A percentile compares a stretch with the other conserved stretches of the same genome.
Conservation (phyloP, 2,329 filamentous ascomycete species). For the Harringtonia aguacate region DNA sequence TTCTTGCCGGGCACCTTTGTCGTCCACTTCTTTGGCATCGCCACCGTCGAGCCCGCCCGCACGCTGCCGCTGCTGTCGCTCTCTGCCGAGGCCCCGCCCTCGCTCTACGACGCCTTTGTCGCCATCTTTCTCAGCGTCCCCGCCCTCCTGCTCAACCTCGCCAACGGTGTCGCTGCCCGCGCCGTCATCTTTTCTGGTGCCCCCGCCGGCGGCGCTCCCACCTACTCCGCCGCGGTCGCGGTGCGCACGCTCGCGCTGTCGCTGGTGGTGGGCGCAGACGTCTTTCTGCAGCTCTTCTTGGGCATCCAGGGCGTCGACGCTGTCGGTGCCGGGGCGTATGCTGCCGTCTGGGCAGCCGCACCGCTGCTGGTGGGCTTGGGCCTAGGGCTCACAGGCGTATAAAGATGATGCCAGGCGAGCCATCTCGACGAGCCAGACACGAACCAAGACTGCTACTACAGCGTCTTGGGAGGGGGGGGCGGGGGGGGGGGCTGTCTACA, state of each 20-base stretch:
- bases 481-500: too few relatives aligned
- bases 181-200: conserved; percentile 62
- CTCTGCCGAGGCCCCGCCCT: conserved; percentile 31
- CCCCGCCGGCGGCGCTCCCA: conserved; percentile 16
- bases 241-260: conserved; percentile 51
- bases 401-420: too few relatives aligned
- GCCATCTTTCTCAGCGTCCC: conserved; percentile 43
- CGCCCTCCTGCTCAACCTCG: conserved; percentile 27
- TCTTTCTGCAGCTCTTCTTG: conserved; percentile 53
- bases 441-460: too few relatives aligned
- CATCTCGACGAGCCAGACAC: too few relatives aligned
- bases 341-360: conserved; percentile 62
- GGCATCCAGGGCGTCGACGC: conserved; percentile 61
- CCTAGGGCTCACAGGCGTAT: conserved; percentile 25
- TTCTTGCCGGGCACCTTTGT: conserved; percentile 65
- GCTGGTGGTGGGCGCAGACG: conserved; percentile 45
- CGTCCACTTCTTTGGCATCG: conserved; percentile 62
- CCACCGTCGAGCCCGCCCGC: conserved; percentile 51
- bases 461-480: too few relatives aligned
- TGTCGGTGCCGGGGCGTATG: conserved; percentile 61
- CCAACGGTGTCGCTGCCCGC: conserved; percentile 59
- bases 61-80: conserved; percentile 14
- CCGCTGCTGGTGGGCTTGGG: conserved; percentile 47
- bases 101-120: not conserved
- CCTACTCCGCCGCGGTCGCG: conserved; percentile 38